phyloP scores from a whole-genome alignment of 352 stramenopile genomes.

The Phytopythium helicoides region DNA sequence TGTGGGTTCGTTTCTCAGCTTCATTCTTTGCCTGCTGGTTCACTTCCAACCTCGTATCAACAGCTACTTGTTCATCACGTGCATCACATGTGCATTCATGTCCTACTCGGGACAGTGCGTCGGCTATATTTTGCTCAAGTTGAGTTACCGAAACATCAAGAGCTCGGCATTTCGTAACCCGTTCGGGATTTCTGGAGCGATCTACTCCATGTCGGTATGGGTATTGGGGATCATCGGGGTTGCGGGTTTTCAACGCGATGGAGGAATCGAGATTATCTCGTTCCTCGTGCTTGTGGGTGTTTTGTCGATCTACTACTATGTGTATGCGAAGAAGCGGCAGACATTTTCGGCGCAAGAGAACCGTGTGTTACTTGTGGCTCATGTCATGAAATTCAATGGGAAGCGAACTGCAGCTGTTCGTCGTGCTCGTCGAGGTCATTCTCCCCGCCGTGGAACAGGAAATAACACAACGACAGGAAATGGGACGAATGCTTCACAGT shows the following conservation, averaged over 20 bases:
- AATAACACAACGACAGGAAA: background rate
- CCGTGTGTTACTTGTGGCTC: slow-evolving; percentile 36
- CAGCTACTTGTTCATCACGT: slow-evolving; percentile 29
- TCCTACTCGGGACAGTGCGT: slow-evolving; percentile 41
- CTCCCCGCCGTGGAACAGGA: background rate
- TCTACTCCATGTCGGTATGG: slow-evolving; percentile 31
- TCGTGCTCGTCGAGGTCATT: background rate
- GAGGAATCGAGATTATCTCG: slow-evolving; percentile 14
- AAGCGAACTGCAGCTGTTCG: slow-evolving; percentile 7
- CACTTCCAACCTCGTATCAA: slow-evolving; percentile 21
- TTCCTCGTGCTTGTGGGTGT: slow-evolving; percentile 11
- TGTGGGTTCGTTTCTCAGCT: slow-evolving; percentile 24
- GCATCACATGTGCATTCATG: slow-evolving; percentile 30
- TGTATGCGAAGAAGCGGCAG: slow-evolving; percentile 29
- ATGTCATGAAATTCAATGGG: slow-evolving; percentile 42
- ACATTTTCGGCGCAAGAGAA: slow-evolving; percentile 41
- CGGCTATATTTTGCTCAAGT: slow-evolving; percentile 41
- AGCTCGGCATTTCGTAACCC: slow-evolving; percentile 37
- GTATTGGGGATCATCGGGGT: slow-evolving; percentile 23
- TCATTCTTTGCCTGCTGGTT: slow-evolving; percentile 28
- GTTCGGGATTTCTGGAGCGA: slow-evolving; percentile 24
- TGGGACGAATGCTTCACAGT: background rate
- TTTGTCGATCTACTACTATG: slow-evolving; percentile 35
- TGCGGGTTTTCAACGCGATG: slow-evolving; percentile 24
- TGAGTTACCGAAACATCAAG: slow-evolving; percentile 40